Conservation (phyloP, 805 yeast species). For the Zygosaccharomyces gambellarensis region DNA sequence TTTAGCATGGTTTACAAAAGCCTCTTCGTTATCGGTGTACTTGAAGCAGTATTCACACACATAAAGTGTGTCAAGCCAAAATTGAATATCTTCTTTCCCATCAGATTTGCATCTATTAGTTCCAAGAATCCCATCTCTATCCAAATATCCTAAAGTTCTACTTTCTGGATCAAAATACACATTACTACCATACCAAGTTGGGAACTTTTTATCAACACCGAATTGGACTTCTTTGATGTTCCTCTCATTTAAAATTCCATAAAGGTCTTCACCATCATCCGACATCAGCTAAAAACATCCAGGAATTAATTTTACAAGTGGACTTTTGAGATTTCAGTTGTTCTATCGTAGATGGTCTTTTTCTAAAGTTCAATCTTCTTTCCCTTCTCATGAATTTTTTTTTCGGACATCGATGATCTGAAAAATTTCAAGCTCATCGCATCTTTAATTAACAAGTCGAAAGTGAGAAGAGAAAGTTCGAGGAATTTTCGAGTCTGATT, state of each 20-base stretch:
- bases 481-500: not conserved
- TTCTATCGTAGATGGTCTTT: not conserved
- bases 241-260: conserved; percentile 57
- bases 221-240: conserved; percentile 64
- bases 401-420: conserved; percentile 1
- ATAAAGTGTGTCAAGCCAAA: conserved; percentile 57
- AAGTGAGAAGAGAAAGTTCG: not conserved
- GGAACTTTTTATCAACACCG: conserved; percentile 57
- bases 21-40: conserved; percentile 49
- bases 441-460: conserved; percentile 2
- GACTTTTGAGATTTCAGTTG: not conserved
- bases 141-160: conserved; percentile 41
- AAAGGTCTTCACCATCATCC: conserved; percentile 37
- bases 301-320: not conserved
- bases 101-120: not conserved
- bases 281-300: conserved; percentile 1
- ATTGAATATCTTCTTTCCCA: conserved; percentile 3
- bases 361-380: not conserved
- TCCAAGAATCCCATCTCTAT: conserved; percentile 3
- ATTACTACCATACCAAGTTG: conserved; percentile 86
- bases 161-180: conserved; percentile 61
- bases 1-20: conserved; percentile 47
- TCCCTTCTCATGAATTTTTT: not conserved
- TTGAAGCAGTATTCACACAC: conserved; percentile 85
- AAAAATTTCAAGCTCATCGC: conserved; percentile 15